Conservation (phyloP, 306 rosid genomes). For the Castanea crenata region DNA sequence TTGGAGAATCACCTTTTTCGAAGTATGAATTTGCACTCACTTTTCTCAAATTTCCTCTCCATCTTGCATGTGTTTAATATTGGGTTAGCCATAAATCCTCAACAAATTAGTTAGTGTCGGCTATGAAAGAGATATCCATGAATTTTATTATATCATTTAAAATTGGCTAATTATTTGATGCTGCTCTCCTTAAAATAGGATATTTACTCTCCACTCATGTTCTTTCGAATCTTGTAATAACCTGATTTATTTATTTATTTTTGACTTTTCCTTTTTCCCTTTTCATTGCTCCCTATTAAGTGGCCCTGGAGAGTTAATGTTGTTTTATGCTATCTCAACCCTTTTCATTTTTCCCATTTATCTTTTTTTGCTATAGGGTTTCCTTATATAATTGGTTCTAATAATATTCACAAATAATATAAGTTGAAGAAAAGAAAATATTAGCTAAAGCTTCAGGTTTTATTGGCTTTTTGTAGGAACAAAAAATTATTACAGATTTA, state of each 20-base stretch:
- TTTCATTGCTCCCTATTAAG: neutral
- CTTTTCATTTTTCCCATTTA: too few relatives aligned
- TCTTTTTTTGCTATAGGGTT: neutral
- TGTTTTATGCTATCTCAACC: neutral
- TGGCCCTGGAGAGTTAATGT: neutral
- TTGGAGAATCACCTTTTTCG: constrained; percentile 58
- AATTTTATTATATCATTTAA: neutral
- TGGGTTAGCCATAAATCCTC: neutral
- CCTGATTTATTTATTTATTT: neutral
- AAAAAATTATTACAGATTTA: neutral
- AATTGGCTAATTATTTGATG: neutral
- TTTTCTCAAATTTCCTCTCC: neutral
- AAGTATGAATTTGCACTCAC: constrained; percentile 33
- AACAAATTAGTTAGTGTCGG: too few relatives aligned
- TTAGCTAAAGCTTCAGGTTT: neutral
- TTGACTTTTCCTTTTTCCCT: too few relatives aligned
- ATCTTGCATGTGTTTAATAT: neutral
- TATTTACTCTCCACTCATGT: neutral
- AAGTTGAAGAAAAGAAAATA: neutral
- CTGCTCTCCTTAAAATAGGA: neutral
- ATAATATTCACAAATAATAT: neutral
- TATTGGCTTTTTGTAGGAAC: neutral
- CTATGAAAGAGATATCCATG: neutral
- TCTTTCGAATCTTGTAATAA: neutral
- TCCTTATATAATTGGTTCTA: neutral